These are phyloP conservation scores for Furculomyces boomerangus DNA, from an alignment of 371 early-diverging fungal species.

Conservation along the genomic window DNA sequence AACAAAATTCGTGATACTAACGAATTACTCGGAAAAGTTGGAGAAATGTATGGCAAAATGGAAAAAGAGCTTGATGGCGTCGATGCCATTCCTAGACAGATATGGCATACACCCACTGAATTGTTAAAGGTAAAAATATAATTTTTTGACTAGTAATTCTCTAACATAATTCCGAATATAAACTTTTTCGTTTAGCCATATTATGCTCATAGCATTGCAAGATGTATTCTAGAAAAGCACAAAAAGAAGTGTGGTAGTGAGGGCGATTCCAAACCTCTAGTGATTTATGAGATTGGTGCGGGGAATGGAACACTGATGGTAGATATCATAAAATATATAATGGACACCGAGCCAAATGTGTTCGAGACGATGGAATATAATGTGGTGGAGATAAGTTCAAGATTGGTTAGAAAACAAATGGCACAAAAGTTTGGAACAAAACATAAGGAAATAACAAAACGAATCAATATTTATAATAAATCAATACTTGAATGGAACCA, in stretches of 20 bases:
- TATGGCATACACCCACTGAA: slow-evolving; percentile 96
- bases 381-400: slow-evolving; percentile 79
- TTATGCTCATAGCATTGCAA: slow-evolving; percentile 83
- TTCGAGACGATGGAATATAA: slow-evolving; percentile 64
- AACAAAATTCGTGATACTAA: slow-evolving; percentile 53
- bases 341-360: slow-evolving; percentile 53
- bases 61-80: slow-evolving; percentile 32
- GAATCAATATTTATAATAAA: slow-evolving; percentile 67
- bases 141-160: neutral
- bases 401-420: slow-evolving; percentile 51
- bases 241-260: slow-evolving; percentile 33
- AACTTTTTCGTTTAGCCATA: slow-evolving; percentile 33
- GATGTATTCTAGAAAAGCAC: slow-evolving; percentile 66
- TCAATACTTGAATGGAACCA: slow-evolving; percentile 80
- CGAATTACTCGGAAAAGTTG: slow-evolving; percentile 61
- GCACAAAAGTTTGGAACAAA: slow-evolving; percentile 18
- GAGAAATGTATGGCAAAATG: slow-evolving; percentile 57
- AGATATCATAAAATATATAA: slow-evolving; percentile 77
- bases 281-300: slow-evolving; percentile 89
- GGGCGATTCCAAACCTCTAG: slow-evolving; percentile 29
- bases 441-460: slow-evolving; percentile 4
- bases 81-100: slow-evolving; percentile 44
- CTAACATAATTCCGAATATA: neutral
- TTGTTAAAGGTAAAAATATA: slow-evolving; percentile 42
- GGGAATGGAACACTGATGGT: slow-evolving; percentile 93